These are phyloP conservation scores for Hypoxylon sp. DNA, from an alignment of 2,329 filamentous ascomycete genomes.

Conservation along the genomic window DNA sequence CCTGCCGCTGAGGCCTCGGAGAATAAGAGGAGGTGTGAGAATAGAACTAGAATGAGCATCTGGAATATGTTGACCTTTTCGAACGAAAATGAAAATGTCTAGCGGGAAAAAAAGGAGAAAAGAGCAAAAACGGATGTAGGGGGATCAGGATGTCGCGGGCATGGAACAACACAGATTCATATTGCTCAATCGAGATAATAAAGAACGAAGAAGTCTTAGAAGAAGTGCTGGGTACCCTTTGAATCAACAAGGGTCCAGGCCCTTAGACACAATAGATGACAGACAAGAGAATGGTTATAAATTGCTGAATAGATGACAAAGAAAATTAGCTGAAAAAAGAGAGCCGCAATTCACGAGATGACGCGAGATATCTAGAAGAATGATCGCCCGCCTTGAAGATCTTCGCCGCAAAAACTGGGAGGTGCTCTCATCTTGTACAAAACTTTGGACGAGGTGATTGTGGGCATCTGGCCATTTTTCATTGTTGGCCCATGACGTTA, in stretches of 20 bases:
- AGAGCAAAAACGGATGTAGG: slow-evolving; percentile 33
- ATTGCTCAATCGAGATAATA: slow-evolving; percentile 46
- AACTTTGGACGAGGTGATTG: slow-evolving; percentile 26
- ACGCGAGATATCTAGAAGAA: slow-evolving; percentile 43
- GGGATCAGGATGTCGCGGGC: slow-evolving; percentile 36
- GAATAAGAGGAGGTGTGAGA: slow-evolving; percentile 52
- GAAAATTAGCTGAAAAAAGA: slow-evolving; percentile 34
- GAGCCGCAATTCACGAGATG: slow-evolving; percentile 41
- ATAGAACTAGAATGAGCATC: slow-evolving; percentile 52
- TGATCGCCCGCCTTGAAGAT: slow-evolving; percentile 44
- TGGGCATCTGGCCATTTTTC: slow-evolving; percentile 18
- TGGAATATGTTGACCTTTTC: slow-evolving; percentile 30
- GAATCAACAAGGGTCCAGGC: slow-evolving; percentile 41
- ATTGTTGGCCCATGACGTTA: slow-evolving; percentile 27
- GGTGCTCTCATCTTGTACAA: slow-evolving; percentile 49
- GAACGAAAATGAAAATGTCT: slow-evolving; percentile 35
- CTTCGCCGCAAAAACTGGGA: slow-evolving; percentile 36
- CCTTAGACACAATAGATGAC: slow-evolving; percentile 33
- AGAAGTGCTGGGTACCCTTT: slow-evolving; percentile 38
- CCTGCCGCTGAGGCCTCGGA: slow-evolving; percentile 53
- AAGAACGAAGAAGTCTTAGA: slow-evolving; percentile 44
- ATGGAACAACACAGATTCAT: slow-evolving; percentile 48
- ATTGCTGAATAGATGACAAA: slow-evolving; percentile 38
- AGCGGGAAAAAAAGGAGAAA: slow-evolving; percentile 29
- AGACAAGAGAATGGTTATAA: slow-evolving; percentile 45